Evolutionary conservation across 495 filamentous ascomycete species (phyloP), one percentile per base, ranked within the genome.

Genomic region (Penicillium maclennaniae): DNA sequence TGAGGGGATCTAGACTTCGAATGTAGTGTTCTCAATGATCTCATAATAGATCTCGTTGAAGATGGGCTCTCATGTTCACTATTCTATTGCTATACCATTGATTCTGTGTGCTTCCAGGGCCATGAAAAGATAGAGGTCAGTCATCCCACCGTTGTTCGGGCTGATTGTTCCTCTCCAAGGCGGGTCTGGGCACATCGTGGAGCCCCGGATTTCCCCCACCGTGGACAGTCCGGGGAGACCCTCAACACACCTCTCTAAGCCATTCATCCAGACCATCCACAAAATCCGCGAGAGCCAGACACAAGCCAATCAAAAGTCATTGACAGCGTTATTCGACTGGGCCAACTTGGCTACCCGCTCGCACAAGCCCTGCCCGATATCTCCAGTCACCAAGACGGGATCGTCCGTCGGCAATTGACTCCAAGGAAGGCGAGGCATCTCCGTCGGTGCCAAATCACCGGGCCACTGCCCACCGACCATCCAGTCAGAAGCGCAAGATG

Each of bases 361-460:
- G 36, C 23, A 23, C 21, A 34, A 23, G 44, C 36, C 39, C 21
- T 38, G 19, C 6, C 48, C 43, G 39, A 57, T 34, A 26, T n/a
- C 17, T 34, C 21, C 47, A 47, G 44, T 47, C 31, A 23, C 8
- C 20, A 45, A 15, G 46, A 31, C 55, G 45, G 55, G 36, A 49
- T 41, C 26, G 23, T 26, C 19, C 37, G 41, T 58, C 55, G 55
- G 55, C 55, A 58, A 51, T 58, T 58, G 23, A 15, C 12, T 28
- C 6, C n/a, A 23, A 48, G 12, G 37, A 34, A 47, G 54, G 54
- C 48, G 54, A 56, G 42, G 48, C 19, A 38, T 17, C 21, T 51
- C 42, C 48, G 42, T 15, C 20, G 27, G 28, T 26, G 36, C 10
- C 2, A 10, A 43, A 43, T 27, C 27, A 47, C 44, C 43, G 38